Evolutionary conservation across 768 basidiomycete species (phyloP).

Genomic region (Termitomyces heimii): DNA sequence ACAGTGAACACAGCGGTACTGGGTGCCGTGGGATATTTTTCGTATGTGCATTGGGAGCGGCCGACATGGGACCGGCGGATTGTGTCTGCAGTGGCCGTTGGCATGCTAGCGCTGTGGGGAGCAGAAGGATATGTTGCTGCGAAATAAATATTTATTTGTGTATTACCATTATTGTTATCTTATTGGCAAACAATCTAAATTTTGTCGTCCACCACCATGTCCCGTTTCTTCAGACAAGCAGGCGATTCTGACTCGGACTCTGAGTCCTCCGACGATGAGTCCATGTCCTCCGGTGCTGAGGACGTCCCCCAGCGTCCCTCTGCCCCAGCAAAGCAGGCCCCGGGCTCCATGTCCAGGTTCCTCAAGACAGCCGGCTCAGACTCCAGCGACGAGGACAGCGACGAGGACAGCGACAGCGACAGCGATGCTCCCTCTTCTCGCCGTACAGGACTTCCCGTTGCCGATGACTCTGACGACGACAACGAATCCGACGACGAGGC

Average conservation of each 20-base stretch:
- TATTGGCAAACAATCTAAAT: conserved; percentile 11
- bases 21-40: conserved; percentile 55
- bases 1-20: conserved; percentile 61
- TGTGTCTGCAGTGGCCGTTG: conserved; percentile 52
- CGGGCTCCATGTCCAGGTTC: conserved; percentile 64
- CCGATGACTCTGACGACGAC: conserved; percentile 32
- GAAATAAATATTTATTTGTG: conserved; percentile 3
- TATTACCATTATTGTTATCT: not conserved
- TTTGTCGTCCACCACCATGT: conserved; percentile 42
- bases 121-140: conserved; percentile 57
- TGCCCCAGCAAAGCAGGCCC: conserved; percentile 39
- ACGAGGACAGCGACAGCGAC: conserved; percentile 52
- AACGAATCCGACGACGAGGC: conserved; percentile 57
- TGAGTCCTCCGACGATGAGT: conserved; percentile 72
- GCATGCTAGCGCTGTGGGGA: conserved; percentile 54
- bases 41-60: conserved; percentile 60
- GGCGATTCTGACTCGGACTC: conserved; percentile 77
- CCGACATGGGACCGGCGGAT: conserved; percentile 59
- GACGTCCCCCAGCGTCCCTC: conserved; percentile 45
- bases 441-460: conserved; percentile 30
- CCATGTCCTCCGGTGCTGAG: conserved; percentile 71
- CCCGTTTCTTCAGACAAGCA: conserved; percentile 84
- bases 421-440: conserved; percentile 29
- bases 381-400: conserved; percentile 53
- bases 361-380: conserved; percentile 59